These are phyloP conservation scores for Pseudogymnoascus sp. DNA, from an alignment of 2,329 filamentous ascomycete species.

Conservation along the genomic window DNA sequence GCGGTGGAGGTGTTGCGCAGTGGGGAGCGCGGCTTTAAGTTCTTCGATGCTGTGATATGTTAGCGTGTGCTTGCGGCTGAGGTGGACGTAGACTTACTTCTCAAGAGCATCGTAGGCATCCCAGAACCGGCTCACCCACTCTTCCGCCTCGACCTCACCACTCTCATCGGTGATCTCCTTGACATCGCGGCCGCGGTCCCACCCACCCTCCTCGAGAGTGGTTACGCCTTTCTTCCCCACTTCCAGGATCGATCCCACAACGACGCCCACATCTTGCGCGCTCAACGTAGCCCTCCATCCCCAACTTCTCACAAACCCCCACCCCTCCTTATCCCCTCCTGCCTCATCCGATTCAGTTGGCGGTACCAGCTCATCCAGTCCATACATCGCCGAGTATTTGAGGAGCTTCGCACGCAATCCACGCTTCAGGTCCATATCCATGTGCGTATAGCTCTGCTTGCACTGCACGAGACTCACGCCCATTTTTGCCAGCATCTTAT, in stretches of 20 bases:
- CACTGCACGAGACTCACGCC: conserved; percentile 89
- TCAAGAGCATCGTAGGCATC: conserved; percentile 64
- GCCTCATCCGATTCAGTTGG: conserved; percentile 63
- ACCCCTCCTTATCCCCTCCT: conserved; percentile 74
- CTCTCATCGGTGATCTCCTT: conserved; percentile 39
- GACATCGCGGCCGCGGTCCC: conserved; percentile 30
- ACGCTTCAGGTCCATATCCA: conserved; percentile 95
- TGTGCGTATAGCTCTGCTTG: conserved; percentile 92
- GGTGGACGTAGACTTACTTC: conserved; percentile 40
- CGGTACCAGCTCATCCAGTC: conserved; percentile 87
- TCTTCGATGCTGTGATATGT: conserved; percentile 56
- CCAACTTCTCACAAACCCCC: conserved; percentile 97
- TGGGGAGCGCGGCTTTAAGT: conserved; percentile 66
- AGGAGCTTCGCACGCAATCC: conserved; percentile 76
- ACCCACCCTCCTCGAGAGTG: conserved; percentile 21
- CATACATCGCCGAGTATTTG: conserved; percentile 88
- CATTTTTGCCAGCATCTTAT: conserved; percentile 97
- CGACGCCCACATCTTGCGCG: conserved; percentile 87
- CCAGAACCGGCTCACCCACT: conserved; percentile 62
- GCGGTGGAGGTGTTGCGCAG: conserved; percentile 80
- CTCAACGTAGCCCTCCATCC: conserved; percentile 93
- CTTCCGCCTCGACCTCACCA: conserved; percentile 45
- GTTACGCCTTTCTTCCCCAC: conserved; percentile 54
- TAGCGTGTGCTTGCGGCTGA: conserved; percentile 32
- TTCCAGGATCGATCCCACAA: conserved; percentile 86